phyloP scores from a whole-genome alignment of 2,329 filamentous ascomycete genomes.

The Trichoderma pleuroti region DNA sequence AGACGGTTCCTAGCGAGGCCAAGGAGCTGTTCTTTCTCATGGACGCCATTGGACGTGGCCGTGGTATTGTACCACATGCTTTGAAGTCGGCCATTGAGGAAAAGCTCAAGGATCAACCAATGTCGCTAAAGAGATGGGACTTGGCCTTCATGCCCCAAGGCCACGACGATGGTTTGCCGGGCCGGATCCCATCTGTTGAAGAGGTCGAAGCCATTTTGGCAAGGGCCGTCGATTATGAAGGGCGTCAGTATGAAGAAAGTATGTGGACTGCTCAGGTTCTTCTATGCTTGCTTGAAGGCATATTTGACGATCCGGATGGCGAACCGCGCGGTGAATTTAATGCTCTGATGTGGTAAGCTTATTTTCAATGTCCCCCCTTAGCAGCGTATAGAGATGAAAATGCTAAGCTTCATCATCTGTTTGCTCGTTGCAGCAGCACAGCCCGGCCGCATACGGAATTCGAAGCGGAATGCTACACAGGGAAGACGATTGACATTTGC shows the following conservation, averaged over 20 bases:
- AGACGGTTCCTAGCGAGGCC: neutral
- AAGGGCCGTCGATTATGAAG: neutral
- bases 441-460: constrained; percentile 14
- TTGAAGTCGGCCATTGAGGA: neutral
- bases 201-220: neutral
- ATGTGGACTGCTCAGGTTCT: neutral
- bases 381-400: neutral
- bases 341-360: constrained; percentile 7
- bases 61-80: neutral
- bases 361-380: too few species aligned
- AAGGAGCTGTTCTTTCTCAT: neutral
- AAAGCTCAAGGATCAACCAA: neutral
- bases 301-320: neutral
- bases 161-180: neutral
- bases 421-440: neutral
- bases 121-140: neutral
- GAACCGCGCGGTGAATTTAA: constrained; percentile 1
- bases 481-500: constrained; percentile 12
- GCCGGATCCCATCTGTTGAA: neutral
- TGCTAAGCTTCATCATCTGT: neutral
- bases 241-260: neutral
- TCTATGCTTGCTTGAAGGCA: neutral
- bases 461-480: neutral
- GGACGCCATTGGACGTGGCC: neutral
- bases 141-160: neutral